A percentile compares a stretch with the other conserved stretches of the same genome.
These are phyloP conservation scores for Macroventuria anomochaeta DNA, from an alignment of 2,329 filamentous ascomycete genomes.

Conservation along the genomic window DNA sequence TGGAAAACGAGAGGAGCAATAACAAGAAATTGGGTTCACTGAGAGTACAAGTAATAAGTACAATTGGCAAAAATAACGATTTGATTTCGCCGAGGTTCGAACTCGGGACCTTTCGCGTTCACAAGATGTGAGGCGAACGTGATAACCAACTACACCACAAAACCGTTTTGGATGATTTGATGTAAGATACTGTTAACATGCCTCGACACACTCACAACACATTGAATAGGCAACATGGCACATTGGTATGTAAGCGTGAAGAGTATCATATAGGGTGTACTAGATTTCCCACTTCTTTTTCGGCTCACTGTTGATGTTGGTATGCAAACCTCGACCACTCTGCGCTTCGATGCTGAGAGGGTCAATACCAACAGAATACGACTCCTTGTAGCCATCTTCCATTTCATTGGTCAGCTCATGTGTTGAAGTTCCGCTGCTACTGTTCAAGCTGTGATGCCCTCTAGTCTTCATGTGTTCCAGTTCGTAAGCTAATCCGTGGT, in stretches of 20 bases:
- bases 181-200: background rate
- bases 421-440: slow-evolving; percentile 30
- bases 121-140: slow-evolving; percentile 34
- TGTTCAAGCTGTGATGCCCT: slow-evolving; percentile 30
- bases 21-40: no score
- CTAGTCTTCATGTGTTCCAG: slow-evolving; percentile 30
- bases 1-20: no score
- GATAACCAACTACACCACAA: slow-evolving; percentile 40
- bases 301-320: slow-evolving; percentile 31
- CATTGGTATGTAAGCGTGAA: no score
- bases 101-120: slow-evolving; percentile 35
- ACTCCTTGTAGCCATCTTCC: slow-evolving; percentile 23
- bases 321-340: slow-evolving; percentile 20
- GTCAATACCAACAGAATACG: slow-evolving; percentile 34
- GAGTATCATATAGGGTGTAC: background rate
- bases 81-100: slow-evolving; percentile 35
- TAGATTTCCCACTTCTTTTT: slow-evolving; percentile 36
- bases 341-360: slow-evolving; percentile 27
- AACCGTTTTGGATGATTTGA: slow-evolving; percentile 11
- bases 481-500: slow-evolving; percentile 36
- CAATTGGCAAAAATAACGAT: no score
- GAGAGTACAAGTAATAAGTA: no score
- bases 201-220: no score
- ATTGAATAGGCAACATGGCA: no score
- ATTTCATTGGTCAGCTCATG: slow-evolving; percentile 27